phyloP scores from a whole-genome alignment of 2,329 filamentous ascomycete genomes.

The Microthyrium microscopicum region DNA sequence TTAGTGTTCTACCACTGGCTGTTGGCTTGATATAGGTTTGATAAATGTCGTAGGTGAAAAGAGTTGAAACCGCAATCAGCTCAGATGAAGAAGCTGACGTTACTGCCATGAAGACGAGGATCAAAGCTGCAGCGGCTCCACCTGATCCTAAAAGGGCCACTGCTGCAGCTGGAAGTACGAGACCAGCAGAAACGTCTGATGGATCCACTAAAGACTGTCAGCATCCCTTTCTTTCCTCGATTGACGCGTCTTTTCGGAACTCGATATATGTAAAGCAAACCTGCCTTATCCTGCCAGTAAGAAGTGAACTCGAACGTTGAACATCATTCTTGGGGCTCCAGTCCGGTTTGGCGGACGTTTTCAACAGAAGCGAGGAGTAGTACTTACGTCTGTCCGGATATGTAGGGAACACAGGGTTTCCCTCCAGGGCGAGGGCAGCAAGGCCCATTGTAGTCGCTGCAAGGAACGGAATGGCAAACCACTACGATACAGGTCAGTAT shows the following conservation, averaged over 20 bases:
- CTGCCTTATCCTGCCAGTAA: too few species aligned
- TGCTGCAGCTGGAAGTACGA: constrained; percentile 73
- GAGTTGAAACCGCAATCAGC: constrained; percentile 73
- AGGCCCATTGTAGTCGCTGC: constrained; percentile 80
- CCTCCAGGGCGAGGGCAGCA: constrained; percentile 63
- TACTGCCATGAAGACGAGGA: constrained; percentile 82
- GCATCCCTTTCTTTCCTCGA: too few species aligned
- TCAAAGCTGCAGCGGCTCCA: constrained; percentile 59
- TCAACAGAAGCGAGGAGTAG: too few species aligned
- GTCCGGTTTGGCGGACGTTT: too few species aligned
- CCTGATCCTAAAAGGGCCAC: constrained; percentile 69
- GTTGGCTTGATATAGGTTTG: constrained; percentile 69
- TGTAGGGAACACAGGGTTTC: constrained; percentile 52
- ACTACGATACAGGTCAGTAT: too few species aligned
- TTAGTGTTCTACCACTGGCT: constrained; percentile 59
- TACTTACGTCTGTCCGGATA: constrained; percentile 53
- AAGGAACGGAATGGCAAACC: constrained; percentile 89
- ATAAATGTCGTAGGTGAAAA: constrained; percentile 79
- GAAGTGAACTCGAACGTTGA: too few species aligned
- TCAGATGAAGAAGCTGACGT: constrained; percentile 71
- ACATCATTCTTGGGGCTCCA: too few species aligned
- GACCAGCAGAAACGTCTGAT: constrained; percentile 62
- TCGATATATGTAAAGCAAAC: too few species aligned
- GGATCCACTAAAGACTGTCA: too few species aligned
- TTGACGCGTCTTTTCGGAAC: too few species aligned